A percentile compares a stretch with the other conserved stretches of the same genome.
phyloP scores from a whole-genome alignment of 2,329 filamentous ascomycete genomes.

The Claviceps monticola region DNA sequence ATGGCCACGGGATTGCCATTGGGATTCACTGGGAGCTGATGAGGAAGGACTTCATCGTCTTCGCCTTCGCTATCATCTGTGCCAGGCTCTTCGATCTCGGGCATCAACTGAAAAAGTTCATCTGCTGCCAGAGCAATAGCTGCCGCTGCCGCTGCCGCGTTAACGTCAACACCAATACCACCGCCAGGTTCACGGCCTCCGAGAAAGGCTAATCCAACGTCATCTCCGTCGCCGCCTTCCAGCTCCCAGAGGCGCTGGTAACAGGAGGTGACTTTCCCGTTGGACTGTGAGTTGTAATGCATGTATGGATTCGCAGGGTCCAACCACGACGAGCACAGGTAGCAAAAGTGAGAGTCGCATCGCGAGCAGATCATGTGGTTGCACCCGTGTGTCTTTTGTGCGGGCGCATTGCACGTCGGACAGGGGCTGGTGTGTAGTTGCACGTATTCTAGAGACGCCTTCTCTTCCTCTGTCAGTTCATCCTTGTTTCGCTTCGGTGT shows the following conservation, averaged over 20 bases:
- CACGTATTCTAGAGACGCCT: slow-evolving; percentile 76
- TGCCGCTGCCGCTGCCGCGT: not conserved
- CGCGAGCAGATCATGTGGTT: slow-evolving; percentile 94
- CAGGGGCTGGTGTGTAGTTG: slow-evolving; percentile 71
- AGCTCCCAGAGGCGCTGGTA: slow-evolving; percentile 84
- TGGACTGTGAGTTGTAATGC: slow-evolving; percentile 63
- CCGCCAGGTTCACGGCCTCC: slow-evolving; percentile 19
- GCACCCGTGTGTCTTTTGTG: slow-evolving; percentile 85
- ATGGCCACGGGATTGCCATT: slow-evolving; percentile 25
- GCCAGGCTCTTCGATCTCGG: slow-evolving; percentile 10
- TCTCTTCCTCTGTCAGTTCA: slow-evolving; percentile 71
- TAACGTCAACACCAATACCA: not conserved
- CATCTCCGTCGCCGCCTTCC: slow-evolving; percentile 60
- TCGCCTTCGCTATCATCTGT: slow-evolving; percentile 8
- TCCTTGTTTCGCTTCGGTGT: slow-evolving; percentile 49
- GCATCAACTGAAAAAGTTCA: not conserved
- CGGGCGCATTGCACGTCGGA: slow-evolving; percentile 71
- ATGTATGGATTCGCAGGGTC: slow-evolving; percentile 67
- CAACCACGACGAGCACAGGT: slow-evolving; percentile 82
- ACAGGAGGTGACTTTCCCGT: slow-evolving; percentile 45
- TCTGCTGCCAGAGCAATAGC: not conserved
- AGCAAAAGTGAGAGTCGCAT: slow-evolving; percentile 89
- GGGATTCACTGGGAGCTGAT: slow-evolving; percentile 13
- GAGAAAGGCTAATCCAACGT: slow-evolving; percentile 31
- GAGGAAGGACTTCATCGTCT: slow-evolving; percentile 10